A percentile compares a stretch with the other conserved stretches of the same genome.
These are phyloP conservation scores for Kwoniella botswanensis DNA, from an alignment of 768 basidiomycete species.

Conservation along the genomic window DNA sequence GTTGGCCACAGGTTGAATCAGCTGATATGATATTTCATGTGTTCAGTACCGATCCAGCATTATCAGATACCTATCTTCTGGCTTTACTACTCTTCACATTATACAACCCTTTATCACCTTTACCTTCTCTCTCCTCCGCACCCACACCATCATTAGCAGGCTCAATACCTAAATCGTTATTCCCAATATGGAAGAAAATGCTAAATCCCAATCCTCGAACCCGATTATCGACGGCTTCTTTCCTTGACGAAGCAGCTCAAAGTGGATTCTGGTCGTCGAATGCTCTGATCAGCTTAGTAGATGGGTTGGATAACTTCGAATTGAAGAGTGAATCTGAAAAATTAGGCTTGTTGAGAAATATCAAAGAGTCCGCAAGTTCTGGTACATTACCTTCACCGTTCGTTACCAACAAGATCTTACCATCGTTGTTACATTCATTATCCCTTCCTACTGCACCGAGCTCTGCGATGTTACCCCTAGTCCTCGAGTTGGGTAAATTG, in stretches of 20 bases:
- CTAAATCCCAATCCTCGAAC: slow-evolving; percentile 85
- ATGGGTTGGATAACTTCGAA: slow-evolving; percentile 82
- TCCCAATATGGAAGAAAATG: slow-evolving; percentile 81
- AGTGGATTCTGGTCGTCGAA: slow-evolving; percentile 82
- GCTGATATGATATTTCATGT: background rate
- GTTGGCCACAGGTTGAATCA: background rate
- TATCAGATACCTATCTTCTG: slow-evolving; percentile 83
- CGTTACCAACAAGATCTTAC: slow-evolving; percentile 80
- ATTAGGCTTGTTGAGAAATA: slow-evolving; percentile 69
- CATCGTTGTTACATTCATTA: slow-evolving; percentile 66
- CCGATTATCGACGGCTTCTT: slow-evolving; percentile 74
- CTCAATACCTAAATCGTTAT: slow-evolving; percentile 73
- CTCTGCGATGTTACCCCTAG: slow-evolving; percentile 81
- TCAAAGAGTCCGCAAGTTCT: slow-evolving; percentile 71
- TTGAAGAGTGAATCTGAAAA: slow-evolving; percentile 83
- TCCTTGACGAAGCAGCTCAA: slow-evolving; percentile 68
- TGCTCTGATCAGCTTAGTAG: slow-evolving; percentile 79
- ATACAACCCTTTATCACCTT: slow-evolving; percentile 83
- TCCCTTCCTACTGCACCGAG: slow-evolving; percentile 52
- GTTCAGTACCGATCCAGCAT: slow-evolving; percentile 64
- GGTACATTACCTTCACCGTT: slow-evolving; percentile 85
- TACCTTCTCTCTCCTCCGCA: slow-evolving; percentile 74
- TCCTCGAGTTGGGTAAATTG: slow-evolving; percentile 77
- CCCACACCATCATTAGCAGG: slow-evolving; percentile 76
- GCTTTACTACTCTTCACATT: slow-evolving; percentile 82